These are phyloP conservation scores for Byssochlamys sp. DNA, from an alignment of 2,329 filamentous ascomycete species.

Conservation along the genomic window DNA sequence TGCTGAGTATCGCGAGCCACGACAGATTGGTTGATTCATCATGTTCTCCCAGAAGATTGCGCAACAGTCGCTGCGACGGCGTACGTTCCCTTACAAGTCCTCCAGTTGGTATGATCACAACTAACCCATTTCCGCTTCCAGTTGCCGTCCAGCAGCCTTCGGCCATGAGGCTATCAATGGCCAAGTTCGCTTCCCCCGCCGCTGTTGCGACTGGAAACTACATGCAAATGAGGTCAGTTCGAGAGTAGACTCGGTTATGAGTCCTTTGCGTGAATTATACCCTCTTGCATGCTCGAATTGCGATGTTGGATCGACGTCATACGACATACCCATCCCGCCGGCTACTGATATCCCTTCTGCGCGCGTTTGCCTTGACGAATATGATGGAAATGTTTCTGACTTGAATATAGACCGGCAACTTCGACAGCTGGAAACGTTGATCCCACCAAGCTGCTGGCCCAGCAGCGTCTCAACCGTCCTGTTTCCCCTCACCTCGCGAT, in stretches of 20 bases:
- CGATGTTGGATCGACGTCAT: conserved; percentile 20
- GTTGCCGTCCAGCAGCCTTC: conserved; percentile 38
- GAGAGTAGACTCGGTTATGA: neutral
- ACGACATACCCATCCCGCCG: conserved; percentile 2
- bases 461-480: conserved; percentile 72
- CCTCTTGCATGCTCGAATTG: neutral
- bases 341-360: neutral
- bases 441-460: conserved; percentile 54
- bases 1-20: conserved; percentile 5
- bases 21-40: conserved; percentile 11
- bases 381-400: conserved; percentile 8
- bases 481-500: conserved; percentile 75
- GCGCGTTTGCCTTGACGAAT: neutral
- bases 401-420: conserved; percentile 19
- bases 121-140: conserved; percentile 20
- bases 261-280: neutral
- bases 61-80: conserved; percentile 40
- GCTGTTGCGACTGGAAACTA: conserved; percentile 35
- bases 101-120: conserved; percentile 3
- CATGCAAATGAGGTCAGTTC: conserved; percentile 36
- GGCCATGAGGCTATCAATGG: conserved; percentile 32
- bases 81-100: conserved; percentile 25
- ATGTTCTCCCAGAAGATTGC: conserved; percentile 42
- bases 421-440: conserved; percentile 23
- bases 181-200: conserved; percentile 34